Base-by-base conservation (phyloP, 2,329 filamentous ascomycete genomes). In the Cladosporium sp. region DNA sequence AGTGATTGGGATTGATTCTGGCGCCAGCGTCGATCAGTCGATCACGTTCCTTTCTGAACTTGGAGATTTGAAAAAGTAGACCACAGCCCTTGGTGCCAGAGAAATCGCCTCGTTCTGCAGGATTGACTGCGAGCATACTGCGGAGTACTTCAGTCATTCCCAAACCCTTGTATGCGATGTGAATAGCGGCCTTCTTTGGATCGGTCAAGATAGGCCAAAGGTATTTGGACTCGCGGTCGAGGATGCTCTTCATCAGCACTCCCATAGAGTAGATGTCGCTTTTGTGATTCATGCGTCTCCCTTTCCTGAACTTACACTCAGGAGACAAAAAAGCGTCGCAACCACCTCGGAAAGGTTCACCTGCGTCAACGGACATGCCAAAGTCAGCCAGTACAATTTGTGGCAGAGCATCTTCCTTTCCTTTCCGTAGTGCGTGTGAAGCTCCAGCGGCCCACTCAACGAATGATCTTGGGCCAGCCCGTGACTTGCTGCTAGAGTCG, bases 261-360 rank as follows among this genome's bases (percentile, higher is more conserved):
- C 37, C 45, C 13, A 48, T 34, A 2, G 24, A 34, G n/a, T 48
- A 48, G 3, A 41, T 40, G n/a, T 48, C 45, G 4, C 37, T 34
- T 15, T 34, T 34, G 27, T 40, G 22, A 17, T 5, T 41, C 5
- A 41, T 27, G 4, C 4, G 7, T 1, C 1, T 7, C 20, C 24
- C 4, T 5, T 32, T 11, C 15, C 15, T 3, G 24, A 7, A 18
- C 7, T 17, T 20, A 18, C 37, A 48, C 24, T 48, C 45, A 4
- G 45, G 45, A 7, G 34, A 30, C 13, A 24, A 15, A 29, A 29
- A 36, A 7, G 32, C 12, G 3, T 15, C n/a, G 12, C 32, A 36
- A n/a, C 32, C 32, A 15, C 22, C 22, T 27, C 22, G 22, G 22
- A 27, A 27, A 27, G n/a, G n/a, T 32, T 36, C 12, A n/a, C 32